Conservation (phyloP, 192 early-diverging fungal genomes). For the Gryganskiella cystojenkinii region DNA sequence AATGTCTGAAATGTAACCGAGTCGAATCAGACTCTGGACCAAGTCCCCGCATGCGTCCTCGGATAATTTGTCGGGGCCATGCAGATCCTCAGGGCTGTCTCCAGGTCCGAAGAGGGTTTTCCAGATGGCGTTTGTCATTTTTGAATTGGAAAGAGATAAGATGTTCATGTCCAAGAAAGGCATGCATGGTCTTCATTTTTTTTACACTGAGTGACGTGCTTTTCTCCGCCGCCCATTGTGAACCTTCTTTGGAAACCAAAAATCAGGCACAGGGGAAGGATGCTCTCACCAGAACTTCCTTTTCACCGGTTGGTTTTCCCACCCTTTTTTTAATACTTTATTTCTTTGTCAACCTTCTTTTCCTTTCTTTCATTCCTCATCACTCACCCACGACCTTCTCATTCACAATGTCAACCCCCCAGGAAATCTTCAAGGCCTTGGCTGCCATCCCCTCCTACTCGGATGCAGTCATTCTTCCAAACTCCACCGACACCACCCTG, state of each 20-base stretch:
- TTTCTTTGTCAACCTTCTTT: neutral
- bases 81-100: slow-evolving; percentile 27
- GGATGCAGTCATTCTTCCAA: slow-evolving; percentile 32
- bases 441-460: slow-evolving; percentile 49
- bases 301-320: neutral
- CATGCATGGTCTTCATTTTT: neutral
- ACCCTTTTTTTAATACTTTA: neutral
- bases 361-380: slow-evolving; percentile 1
- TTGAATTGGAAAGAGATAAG: neutral
- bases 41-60: slow-evolving; percentile 43
- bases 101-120: slow-evolving; percentile 29
- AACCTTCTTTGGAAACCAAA: too few species aligned
- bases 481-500: slow-evolving; percentile 29
- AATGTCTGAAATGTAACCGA: slow-evolving; percentile 32
- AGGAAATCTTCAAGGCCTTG: slow-evolving; percentile 45
- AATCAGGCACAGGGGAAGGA: neutral
- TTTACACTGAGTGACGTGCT: too few species aligned
- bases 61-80: slow-evolving; percentile 23
- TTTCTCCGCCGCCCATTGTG: too few species aligned
- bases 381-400: neutral
- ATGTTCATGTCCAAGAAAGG: slow-evolving; percentile 1
- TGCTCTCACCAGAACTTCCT: neutral
- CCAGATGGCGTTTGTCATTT: slow-evolving; percentile 39
- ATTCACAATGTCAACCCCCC: slow-evolving; percentile 35
- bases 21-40: slow-evolving; percentile 27